Evolutionary conservation across 116 monocot species (phyloP).

Genomic region (Phalaenopsis hybrid): DNA sequence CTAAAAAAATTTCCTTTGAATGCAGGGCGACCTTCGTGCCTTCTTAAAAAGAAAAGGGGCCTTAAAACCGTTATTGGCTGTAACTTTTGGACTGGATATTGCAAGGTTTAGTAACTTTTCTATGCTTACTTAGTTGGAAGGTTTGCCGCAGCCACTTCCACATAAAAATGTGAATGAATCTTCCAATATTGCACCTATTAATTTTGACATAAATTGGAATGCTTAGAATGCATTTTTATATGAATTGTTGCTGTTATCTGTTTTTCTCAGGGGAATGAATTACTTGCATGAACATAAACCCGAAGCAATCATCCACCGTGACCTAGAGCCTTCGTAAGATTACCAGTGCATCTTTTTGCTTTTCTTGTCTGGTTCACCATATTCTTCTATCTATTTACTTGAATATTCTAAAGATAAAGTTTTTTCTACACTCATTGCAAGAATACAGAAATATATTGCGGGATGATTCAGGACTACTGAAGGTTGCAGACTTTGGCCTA

Average conservation of each 20-base stretch:
- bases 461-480: slow-evolving; percentile 94
- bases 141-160: background rate
- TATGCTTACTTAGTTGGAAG: background rate
- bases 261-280: slow-evolving; percentile 74
- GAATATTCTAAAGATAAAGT: slow-evolving; percentile 22
- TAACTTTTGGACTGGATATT: slow-evolving; percentile 87
- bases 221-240: background rate
- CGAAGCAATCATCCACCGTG: slow-evolving; percentile 93
- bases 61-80: slow-evolving; percentile 49
- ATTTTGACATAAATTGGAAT: background rate
- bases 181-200: background rate
- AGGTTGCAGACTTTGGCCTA: slow-evolving; percentile 96
- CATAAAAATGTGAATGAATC: background rate
- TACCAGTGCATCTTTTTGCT: background rate
- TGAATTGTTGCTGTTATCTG: background rate
- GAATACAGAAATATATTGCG: slow-evolving; percentile 91
- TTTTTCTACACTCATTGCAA: slow-evolving; percentile 30
- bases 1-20: background rate
- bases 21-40: slow-evolving; percentile 74
- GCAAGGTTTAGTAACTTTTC: slow-evolving; percentile 54
- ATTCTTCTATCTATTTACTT: slow-evolving; percentile 6
- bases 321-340: slow-evolving; percentile 98
- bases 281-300: slow-evolving; percentile 98
- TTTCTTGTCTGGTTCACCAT: background rate
- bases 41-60: slow-evolving; percentile 64